Evolutionary conservation across 176 grass and related monocot species (phyloP).

Genomic region (Cenchrus americanus): DNA sequence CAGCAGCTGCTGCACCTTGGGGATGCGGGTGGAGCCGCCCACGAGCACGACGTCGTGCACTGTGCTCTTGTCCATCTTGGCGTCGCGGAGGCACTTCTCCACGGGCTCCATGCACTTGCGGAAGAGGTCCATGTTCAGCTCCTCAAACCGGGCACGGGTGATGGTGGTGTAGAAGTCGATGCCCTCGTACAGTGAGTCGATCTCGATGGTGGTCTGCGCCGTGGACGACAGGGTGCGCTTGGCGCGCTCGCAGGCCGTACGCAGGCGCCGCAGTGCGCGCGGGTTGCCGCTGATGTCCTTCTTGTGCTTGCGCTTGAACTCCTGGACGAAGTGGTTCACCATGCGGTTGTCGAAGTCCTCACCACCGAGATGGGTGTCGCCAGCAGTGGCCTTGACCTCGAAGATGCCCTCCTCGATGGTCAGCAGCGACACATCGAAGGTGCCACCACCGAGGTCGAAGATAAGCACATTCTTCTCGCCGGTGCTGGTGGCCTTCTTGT

Average conservation of each 20-base stretch:
- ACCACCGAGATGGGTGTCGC: conserved; percentile 61
- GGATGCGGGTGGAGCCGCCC: conserved; percentile 89
- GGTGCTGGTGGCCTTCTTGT: conserved; percentile 56
- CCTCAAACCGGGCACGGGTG: conserved; percentile 86
- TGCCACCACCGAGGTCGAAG: conserved; percentile 65
- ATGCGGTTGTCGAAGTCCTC: conserved; percentile 81
- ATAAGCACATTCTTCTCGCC: conserved; percentile 75
- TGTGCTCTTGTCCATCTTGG: conserved; percentile 96
- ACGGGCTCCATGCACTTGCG: conserved; percentile 95
- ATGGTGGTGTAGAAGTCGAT: conserved; percentile 96
- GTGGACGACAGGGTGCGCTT: conserved; percentile 93
- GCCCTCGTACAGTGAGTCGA: conserved; percentile 89
- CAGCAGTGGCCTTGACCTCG: conserved; percentile 69
- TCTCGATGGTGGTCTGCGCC: conserved; percentile 91
- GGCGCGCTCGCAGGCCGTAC: conserved; percentile 84
- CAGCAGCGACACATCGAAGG: conserved; percentile 67
- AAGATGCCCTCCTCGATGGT: conserved; percentile 82
- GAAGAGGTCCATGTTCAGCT: conserved; percentile 98
- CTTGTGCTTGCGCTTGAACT: conserved; percentile 73
- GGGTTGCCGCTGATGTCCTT: conserved; percentile 71
- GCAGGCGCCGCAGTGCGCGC: conserved; percentile 43
- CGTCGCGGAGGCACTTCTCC: conserved; percentile 95
- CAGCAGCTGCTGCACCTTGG: conserved; percentile 93
- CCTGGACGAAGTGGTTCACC: conserved; percentile 80
- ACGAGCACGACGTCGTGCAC: conserved; percentile 94